Evolutionary conservation across 345 rosid genomes (phyloP).

Genomic region (Hevea brasiliensis): DNA sequence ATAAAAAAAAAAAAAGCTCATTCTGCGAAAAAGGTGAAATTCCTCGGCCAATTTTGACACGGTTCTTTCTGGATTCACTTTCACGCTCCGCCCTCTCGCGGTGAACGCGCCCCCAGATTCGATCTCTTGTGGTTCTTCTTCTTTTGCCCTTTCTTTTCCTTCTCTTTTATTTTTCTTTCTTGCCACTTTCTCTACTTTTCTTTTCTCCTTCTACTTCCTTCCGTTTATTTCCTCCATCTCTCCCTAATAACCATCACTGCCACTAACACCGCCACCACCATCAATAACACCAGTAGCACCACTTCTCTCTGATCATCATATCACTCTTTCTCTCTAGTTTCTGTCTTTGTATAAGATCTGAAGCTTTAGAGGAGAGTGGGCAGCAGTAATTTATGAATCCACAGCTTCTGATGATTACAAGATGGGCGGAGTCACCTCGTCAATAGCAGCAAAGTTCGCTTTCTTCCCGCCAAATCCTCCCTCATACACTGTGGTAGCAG

Average conservation of each 20-base stretch:
- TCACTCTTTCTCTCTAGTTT: neutral
- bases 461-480: conserved; percentile 97
- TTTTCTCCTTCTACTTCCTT: neutral
- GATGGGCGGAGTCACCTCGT: conserved; percentile 98
- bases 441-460: conserved; percentile 96
- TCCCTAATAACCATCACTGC: conserved; percentile 10
- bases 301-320: neutral
- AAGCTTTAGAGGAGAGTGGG: neutral
- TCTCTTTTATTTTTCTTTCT: neutral
- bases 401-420: conserved; percentile 40
- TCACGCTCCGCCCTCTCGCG: conserved; percentile 8
- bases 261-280: conserved; percentile 1
- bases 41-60: neutral
- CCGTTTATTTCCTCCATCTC: neutral
- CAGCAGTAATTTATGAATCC: conserved; percentile 33
- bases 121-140: neutral
- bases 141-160: neutral
- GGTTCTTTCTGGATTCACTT: neutral
- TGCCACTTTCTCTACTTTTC: neutral
- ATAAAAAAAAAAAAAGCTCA: no score
- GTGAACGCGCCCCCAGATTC: conserved; percentile 6
- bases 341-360: conserved; percentile 18
- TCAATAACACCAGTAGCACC: neutral
- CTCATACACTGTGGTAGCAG: conserved; percentile 58
- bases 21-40: neutral